Percentiles rank a stretch among this genome's conserved stretches.
Conservation (phyloP, 768 basidiomycete genomes). For the Collybia nuda region DNA sequence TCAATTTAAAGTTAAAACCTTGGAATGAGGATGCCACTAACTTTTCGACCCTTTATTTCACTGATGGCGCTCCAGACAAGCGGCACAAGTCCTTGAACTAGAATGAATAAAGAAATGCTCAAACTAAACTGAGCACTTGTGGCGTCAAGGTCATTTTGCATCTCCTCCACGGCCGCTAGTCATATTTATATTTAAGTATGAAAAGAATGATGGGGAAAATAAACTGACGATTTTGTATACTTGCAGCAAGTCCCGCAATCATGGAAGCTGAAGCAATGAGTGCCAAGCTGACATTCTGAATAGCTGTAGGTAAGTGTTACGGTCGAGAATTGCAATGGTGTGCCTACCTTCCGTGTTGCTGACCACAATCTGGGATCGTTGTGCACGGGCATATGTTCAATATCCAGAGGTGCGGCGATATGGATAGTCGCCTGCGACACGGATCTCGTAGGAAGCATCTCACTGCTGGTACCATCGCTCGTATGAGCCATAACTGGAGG, state of each 20-base stretch:
- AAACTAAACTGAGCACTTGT: slow-evolving; percentile 62
- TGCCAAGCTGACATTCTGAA: slow-evolving; percentile 41
- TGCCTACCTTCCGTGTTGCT: slow-evolving; percentile 47
- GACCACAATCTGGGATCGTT: slow-evolving; percentile 69
- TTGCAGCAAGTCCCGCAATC: slow-evolving; percentile 57
- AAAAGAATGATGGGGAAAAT: neutral
- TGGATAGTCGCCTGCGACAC: neutral
- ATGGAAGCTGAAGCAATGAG: slow-evolving; percentile 53
- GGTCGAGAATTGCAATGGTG: neutral
- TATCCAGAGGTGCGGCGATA: slow-evolving; percentile 27
- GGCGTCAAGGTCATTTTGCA: slow-evolving; percentile 60
- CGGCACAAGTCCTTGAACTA: slow-evolving; percentile 68
- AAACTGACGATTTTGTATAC: slow-evolving; percentile 64
- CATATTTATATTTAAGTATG: neutral
- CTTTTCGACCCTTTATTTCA: slow-evolving; percentile 77
- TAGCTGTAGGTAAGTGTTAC: neutral
- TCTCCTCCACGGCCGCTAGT: slow-evolving; percentile 61
- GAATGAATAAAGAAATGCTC: slow-evolving; percentile 70
- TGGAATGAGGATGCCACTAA: slow-evolving; percentile 20
- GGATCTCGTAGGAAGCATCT: too few relatives aligned
- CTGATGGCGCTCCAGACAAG: slow-evolving; percentile 68
- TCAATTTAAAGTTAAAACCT: neutral
- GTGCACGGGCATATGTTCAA: slow-evolving; percentile 52
- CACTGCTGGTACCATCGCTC: too few relatives aligned
- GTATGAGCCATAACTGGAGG: too few relatives aligned